phyloP scores from a whole-genome alignment of 2,329 filamentous ascomycete species.

The Nothophaeocryptopus gaeumannii region DNA sequence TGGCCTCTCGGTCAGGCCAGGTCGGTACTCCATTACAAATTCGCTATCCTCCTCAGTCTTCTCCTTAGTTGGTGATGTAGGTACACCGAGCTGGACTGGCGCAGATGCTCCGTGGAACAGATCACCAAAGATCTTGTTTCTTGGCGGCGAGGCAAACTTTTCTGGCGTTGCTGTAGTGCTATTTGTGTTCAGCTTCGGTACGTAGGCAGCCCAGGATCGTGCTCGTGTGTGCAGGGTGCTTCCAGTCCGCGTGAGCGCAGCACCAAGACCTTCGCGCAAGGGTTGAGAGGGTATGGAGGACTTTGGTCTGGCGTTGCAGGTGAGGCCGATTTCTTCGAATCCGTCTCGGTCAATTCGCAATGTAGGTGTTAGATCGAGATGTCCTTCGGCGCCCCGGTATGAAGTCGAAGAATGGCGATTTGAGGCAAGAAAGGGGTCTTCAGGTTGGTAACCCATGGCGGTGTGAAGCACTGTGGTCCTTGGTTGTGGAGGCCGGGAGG shows the following conservation, averaged over 20 bases:
- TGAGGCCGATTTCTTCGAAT: conserved; percentile 9
- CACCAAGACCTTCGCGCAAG: conserved; percentile 26
- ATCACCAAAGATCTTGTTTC: conserved; percentile 30
- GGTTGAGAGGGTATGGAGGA: conserved; percentile 15
- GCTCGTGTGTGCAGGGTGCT: conserved; percentile 32
- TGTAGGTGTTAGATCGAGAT: conserved; percentile 16
- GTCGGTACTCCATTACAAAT: conserved; percentile 37
- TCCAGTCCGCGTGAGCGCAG: conserved; percentile 30
- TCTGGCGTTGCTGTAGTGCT: conserved; percentile 11
- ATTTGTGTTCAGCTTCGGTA: conserved; percentile 28
- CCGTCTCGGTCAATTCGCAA: conserved; percentile 9
- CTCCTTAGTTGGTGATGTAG: conserved; percentile 29
- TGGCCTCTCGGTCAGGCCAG: conserved; percentile 34
- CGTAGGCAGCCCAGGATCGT: conserved; percentile 31
- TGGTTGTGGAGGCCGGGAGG: conserved; percentile 2
- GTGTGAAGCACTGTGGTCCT: conserved; percentile 6
- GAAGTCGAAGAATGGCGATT: conserved; percentile 17
- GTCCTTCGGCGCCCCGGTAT: conserved; percentile 25
- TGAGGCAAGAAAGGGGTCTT: conserved; percentile 11
- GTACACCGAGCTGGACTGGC: conserved; percentile 32
- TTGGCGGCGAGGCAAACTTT: conserved; percentile 11
- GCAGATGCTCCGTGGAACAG: conserved; percentile 36
- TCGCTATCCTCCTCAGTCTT: conserved; percentile 30
- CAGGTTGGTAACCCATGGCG: conserved; percentile 10
- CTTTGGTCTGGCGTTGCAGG: conserved; percentile 13